Conservation (phyloP, 2,329 filamentous ascomycete genomes). For the Chrysosporium queenslandicum region DNA sequence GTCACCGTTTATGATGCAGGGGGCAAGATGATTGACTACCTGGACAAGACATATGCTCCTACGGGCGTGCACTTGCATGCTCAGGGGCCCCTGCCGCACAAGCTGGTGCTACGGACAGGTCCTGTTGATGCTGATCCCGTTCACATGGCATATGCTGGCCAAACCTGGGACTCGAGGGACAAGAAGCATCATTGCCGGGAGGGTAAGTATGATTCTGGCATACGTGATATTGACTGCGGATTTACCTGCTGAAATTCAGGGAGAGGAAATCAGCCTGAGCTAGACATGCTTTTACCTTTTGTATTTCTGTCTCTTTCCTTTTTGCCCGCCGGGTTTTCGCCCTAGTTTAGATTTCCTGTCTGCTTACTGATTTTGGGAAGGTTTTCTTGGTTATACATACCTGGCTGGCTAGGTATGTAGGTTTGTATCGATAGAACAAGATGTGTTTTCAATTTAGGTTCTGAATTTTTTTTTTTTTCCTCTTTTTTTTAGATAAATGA, state of each 20-base stretch:
- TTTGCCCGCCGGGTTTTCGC: too few species aligned
- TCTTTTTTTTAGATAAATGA: too few species aligned
- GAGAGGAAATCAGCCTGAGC: neutral
- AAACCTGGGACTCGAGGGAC: slow-evolving; percentile 2
- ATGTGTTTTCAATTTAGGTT: too few species aligned
- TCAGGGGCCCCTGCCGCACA: slow-evolving; percentile 4
- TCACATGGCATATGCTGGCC: neutral
- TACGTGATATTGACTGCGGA: slow-evolving; percentile 9
- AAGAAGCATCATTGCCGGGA: neutral
- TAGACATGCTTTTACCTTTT: too few species aligned
- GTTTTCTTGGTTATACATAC: too few species aligned
- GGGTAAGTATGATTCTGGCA: slow-evolving; percentile 5
- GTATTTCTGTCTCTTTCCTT: too few species aligned
- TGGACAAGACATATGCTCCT: slow-evolving; percentile 9
- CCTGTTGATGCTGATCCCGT: slow-evolving; percentile 4
- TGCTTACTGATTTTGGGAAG: too few species aligned
- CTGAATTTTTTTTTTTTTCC: too few species aligned
- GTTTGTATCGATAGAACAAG: too few species aligned
- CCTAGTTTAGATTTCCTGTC: too few species aligned
- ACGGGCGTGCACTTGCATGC: neutral
- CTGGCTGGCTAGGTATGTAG: too few species aligned
- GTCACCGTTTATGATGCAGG: slow-evolving; percentile 6
- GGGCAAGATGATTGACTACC: slow-evolving; percentile 2
- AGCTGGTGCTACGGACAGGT: slow-evolving; percentile 6
- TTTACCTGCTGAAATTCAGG: neutral